Evolutionary conservation across 2,329 filamentous ascomycete species (phyloP).

Genomic region (Claviceps pusilla): DNA sequence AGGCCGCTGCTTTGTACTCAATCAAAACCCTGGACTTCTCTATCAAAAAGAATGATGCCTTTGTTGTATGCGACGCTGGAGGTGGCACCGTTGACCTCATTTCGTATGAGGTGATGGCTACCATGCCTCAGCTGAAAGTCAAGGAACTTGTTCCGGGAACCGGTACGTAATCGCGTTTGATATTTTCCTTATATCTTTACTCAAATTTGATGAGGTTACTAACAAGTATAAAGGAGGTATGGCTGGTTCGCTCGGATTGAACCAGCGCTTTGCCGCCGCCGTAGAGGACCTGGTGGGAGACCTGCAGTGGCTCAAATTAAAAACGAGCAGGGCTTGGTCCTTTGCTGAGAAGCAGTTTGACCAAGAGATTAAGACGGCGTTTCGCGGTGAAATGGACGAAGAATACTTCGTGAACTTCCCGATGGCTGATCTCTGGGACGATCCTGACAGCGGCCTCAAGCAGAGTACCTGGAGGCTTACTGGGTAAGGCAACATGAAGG

Average conservation of each 20-base stretch:
- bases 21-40: conserved; percentile 27
- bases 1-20: conserved; percentile 36
- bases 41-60: conserved; percentile 28
- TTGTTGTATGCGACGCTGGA: conserved; percentile 39
- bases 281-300: conserved; percentile 9
- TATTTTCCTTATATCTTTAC: not conserved
- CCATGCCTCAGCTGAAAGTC: conserved; percentile 7
- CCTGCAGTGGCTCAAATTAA: conserved; percentile 3
- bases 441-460: conserved; percentile 4
- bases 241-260: conserved; percentile 12
- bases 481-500: not conserved
- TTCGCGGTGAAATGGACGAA: conserved; percentile 5
- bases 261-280: conserved; percentile 8
- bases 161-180: conserved; percentile 5
- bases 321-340: conserved; percentile 5
- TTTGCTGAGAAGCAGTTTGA: conserved; percentile 9
- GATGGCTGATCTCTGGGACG: conserved; percentile 8
- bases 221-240: conserved; percentile 7
- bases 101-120: conserved; percentile 29
- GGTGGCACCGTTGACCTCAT: conserved; percentile 41
- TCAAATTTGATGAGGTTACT: not conserved
- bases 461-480: conserved; percentile 10
- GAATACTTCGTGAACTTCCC: conserved; percentile 10
- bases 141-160: conserved; percentile 13
- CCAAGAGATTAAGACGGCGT: conserved; percentile 9